Base-by-base conservation (phyloP, 2,329 filamentous ascomycete genomes). In the Aspergillus calidoustus region DNA sequence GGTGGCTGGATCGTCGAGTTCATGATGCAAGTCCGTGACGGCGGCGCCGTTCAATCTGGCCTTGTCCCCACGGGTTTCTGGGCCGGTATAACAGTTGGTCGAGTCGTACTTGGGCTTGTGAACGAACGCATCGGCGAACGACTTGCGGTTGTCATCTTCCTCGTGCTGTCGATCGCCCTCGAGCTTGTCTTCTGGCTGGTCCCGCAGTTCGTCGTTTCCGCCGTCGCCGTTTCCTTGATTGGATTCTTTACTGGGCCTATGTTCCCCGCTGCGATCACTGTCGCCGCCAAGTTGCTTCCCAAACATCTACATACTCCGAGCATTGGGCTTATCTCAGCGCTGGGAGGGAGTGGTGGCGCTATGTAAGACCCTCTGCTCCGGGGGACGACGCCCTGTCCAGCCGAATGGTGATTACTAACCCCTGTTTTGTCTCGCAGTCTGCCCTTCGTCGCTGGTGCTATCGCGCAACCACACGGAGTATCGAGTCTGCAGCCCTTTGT, bases 171-270 rank as follows among this genome's bases (percentile, higher is more conserved):
- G 30, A 83, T 90, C 53, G 84, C 69, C 0, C 80, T 92, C 30
- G 83, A 92, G 74, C 77, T 92, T 6, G 74, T 91, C 62, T 91
- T 91, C 80, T 92, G 90, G 90, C 85, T 91, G 7, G 87, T 92
- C 1, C 90, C 90, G 1, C 85, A 84, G 59, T 90, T 91, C 69
- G 80, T 89, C 60, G 87, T 89, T 46, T 89, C 88, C 0, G 86
- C 59, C 3, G 56, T 64, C 5, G 52, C 59, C 15, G 59, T 64
- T n/a, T 44, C 55, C 0, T 77, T 91, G 0, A 82, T 91, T 54
- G 91, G 90, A 1, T 90, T 92, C 80, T 90, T 92, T 70, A 81
- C 91, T 0, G 91, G 90, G 0, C 90, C 91, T 0, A 74, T 92
- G 30, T 92, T 92, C 71, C 89, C 90, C 0, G 87, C 87, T 2